These are phyloP conservation scores for Paracorniculantispora psalliotae DNA, from an alignment of 2,329 filamentous ascomycete species.

Conservation along the genomic window DNA sequence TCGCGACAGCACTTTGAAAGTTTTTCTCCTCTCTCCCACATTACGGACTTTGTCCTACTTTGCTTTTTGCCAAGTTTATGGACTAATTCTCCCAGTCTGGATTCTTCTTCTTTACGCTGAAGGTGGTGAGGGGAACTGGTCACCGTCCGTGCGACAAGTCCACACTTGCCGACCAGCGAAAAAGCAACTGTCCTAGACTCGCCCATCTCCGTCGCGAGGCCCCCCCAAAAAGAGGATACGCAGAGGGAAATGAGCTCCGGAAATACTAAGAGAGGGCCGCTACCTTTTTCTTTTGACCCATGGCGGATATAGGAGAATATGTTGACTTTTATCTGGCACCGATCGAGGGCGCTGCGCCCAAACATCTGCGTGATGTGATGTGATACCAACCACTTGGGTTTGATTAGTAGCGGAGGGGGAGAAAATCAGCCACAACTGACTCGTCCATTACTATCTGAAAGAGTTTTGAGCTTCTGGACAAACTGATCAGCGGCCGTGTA, in stretches of 20 bases:
- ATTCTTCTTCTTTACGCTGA: background rate
- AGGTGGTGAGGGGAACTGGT: background rate
- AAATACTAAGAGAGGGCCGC: background rate
- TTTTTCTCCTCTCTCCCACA: too few relatives aligned
- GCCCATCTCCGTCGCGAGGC: background rate
- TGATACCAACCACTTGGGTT: background rate
- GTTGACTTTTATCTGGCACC: background rate
- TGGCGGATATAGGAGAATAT: background rate
- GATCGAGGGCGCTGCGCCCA: background rate
- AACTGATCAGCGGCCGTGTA: background rate
- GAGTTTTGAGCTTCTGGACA: too few relatives aligned
- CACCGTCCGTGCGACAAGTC: background rate
- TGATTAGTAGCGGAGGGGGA: too few relatives aligned
- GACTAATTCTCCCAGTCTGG: background rate
- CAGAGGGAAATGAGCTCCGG: slow-evolving; percentile 6
- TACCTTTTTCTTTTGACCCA: too few relatives aligned
- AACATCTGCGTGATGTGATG: background rate
- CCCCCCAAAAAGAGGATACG: too few relatives aligned
- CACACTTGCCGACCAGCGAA: background rate
- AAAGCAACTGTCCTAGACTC: background rate
- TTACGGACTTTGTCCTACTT: background rate
- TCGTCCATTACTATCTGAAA: too few relatives aligned
- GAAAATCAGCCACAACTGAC: slow-evolving; percentile 5
- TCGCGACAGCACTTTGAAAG: too few relatives aligned
- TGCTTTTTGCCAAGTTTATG: slow-evolving; percentile 3